Base-by-base conservation (phyloP, 371 early-diverging fungal genomes). In the Circinella umbellata region DNA sequence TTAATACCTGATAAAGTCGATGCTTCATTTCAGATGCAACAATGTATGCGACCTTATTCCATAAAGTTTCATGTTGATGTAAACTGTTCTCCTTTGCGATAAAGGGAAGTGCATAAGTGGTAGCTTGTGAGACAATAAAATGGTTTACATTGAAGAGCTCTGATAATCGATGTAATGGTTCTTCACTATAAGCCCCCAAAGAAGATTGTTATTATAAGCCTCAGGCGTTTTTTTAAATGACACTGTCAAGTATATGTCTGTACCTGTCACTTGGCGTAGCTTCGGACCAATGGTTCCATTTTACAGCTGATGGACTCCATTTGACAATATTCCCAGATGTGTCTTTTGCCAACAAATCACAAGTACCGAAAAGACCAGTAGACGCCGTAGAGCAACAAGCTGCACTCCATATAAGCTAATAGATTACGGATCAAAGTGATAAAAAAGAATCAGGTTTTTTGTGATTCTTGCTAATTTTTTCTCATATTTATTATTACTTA, bases 81-180 rank as follows among this genome's bases (percentile, higher is more conserved):
- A 83, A 71, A 47, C 81, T 82, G 63, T 86, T 78, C n/a, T 83
- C 84, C 14, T 82, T 84, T 4, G 85, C 71, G 70, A 89, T 81
- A 61, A 91, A 91, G 0, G 91, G 91, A 49, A 89, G 87, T 55
- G 88, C 85, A 72, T 85, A 87, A 0, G 88, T 81, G 66, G 85
- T 89, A 7, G 91, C 91, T 72, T 92, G 90, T 0, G 91, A 91
- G 1, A 93, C 90, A 63, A 93, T 91, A 71, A 91, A 89, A 72
- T 92, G 90, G 60, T 92, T 93, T 18, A 91, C 92, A 62, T 92
- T 91, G 63, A 92, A 92, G 4, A 93, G 77, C 64, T 93, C 92
- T 3, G 90, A 84, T 8, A 93, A 76, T 53, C 92, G 81, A 35
- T 83, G 73, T 17, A 89, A 55, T 3, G 92, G 91, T 10, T 87